Evolutionary conservation across 495 filamentous ascomycete species (phyloP).

Genomic region (Hyaloscypha hepaticicola): DNA sequence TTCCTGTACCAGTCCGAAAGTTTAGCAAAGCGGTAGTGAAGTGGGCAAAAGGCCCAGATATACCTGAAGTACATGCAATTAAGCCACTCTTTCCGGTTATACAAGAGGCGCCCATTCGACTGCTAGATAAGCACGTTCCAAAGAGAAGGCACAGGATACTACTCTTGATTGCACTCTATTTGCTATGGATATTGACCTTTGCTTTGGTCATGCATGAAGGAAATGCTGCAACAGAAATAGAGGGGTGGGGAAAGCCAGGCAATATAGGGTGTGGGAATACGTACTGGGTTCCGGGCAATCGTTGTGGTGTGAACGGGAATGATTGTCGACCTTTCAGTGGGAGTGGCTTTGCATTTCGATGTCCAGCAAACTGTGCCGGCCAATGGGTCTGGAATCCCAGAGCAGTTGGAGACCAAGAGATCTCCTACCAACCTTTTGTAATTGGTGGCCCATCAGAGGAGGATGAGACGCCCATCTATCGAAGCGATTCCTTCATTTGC

Average conservation of each 20-base stretch:
- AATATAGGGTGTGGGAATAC: slow-evolving; percentile 65
- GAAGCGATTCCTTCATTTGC: slow-evolving; percentile 83
- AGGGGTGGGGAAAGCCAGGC: slow-evolving; percentile 64
- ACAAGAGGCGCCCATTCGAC: slow-evolving; percentile 65
- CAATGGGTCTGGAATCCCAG: slow-evolving; percentile 66
- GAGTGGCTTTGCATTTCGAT: slow-evolving; percentile 70
- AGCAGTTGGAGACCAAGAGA: slow-evolving; percentile 70
- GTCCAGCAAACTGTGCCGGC: slow-evolving; percentile 71
- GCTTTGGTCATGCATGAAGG: slow-evolving; percentile 64
- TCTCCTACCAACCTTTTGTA: slow-evolving; percentile 69
- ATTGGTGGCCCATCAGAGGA: slow-evolving; percentile 67
- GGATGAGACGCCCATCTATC: slow-evolving; percentile 54
- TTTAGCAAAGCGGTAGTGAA: slow-evolving; percentile 42
- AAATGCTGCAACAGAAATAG: slow-evolving; percentile 61
- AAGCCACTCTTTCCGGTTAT: slow-evolving; percentile 65
- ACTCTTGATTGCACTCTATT: slow-evolving; percentile 60
- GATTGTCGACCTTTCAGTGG: slow-evolving; percentile 78
- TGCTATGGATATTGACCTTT: slow-evolving; percentile 73
- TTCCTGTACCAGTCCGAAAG: slow-evolving; percentile 47
- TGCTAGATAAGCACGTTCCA: slow-evolving; percentile 64
- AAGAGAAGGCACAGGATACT: slow-evolving; percentile 57
- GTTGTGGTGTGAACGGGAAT: slow-evolving; percentile 76
- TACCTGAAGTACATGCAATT: slow-evolving; percentile 62
- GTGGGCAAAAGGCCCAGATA: slow-evolving; percentile 73
- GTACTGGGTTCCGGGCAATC: slow-evolving; percentile 67